Percentiles rank a stretch among this genome's conserved stretches.
These are phyloP conservation scores for Hyaloscypha finlandica DNA, from an alignment of 495 filamentous ascomycete genomes.

Conservation along the genomic window DNA sequence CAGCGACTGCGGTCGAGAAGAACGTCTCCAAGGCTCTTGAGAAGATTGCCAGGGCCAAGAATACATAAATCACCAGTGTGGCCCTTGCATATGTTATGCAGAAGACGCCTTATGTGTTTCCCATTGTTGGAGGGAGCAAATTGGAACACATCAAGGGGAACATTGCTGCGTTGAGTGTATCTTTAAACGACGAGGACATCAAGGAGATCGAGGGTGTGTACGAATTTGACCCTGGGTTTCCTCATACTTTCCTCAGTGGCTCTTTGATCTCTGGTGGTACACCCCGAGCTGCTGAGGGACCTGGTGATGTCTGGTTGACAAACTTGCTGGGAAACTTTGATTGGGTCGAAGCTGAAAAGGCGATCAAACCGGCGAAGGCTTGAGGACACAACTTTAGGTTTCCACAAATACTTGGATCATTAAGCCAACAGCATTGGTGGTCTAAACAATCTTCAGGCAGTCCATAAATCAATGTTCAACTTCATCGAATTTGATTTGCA, in stretches of 20 bases:
- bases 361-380: not conserved
- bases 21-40: slow-evolving; percentile 53
- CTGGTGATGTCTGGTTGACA: slow-evolving; percentile 16
- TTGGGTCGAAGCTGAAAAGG: slow-evolving; percentile 4
- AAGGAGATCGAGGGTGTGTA: slow-evolving; percentile 60
- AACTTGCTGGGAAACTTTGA: slow-evolving; percentile 18
- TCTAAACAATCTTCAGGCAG: too few relatives aligned
- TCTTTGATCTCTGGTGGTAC: not conserved
- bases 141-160: slow-evolving; percentile 62
- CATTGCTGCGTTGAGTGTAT: slow-evolving; percentile 61
- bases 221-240: slow-evolving; percentile 65
- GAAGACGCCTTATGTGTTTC: slow-evolving; percentile 75
- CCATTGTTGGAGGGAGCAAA: slow-evolving; percentile 64
- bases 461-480: too few relatives aligned
- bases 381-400: not conserved
- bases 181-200: slow-evolving; percentile 60
- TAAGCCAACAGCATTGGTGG: not conserved
- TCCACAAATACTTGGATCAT: not conserved
- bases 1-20: slow-evolving; percentile 38
- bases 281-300: slow-evolving; percentile 8
- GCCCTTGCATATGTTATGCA: slow-evolving; percentile 73
- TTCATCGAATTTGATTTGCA: too few relatives aligned
- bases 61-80: slow-evolving; percentile 52
- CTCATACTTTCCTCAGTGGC: slow-evolving; percentile 30
- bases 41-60: slow-evolving; percentile 53